These are phyloP conservation scores for Kernera saxatilis DNA, from an alignment of 345 rosid species.

Conservation along the genomic window DNA sequence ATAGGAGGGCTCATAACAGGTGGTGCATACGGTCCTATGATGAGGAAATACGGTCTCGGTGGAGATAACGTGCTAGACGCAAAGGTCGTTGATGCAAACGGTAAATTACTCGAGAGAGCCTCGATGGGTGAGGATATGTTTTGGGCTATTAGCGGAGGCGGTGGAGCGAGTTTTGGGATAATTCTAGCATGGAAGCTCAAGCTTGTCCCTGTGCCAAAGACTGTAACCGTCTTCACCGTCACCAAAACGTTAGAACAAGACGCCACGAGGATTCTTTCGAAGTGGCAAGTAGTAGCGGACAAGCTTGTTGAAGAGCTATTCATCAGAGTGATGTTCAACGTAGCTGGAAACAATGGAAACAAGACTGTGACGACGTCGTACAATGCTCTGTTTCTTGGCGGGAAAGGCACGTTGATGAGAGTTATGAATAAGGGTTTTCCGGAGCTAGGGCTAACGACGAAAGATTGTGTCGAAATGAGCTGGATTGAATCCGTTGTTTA, in stretches of 20 bases:
- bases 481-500: constrained; percentile 50
- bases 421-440: constrained; percentile 46
- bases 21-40: constrained; percentile 55
- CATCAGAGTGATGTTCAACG: constrained; percentile 37
- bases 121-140: constrained; percentile 60
- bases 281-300: constrained; percentile 44
- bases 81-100: constrained; percentile 43
- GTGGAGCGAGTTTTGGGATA: constrained; percentile 59
- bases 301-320: constrained; percentile 44
- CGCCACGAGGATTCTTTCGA: constrained; percentile 31
- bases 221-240: constrained; percentile 45
- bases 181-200: constrained; percentile 54
- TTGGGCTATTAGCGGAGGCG: constrained; percentile 71
- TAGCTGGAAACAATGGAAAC: background rate
- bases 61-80: constrained; percentile 63
- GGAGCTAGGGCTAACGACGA: constrained; percentile 40
- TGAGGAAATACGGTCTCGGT: constrained; percentile 64
- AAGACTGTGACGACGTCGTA: constrained; percentile 31
- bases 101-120: constrained; percentile 41
- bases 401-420: constrained; percentile 17
- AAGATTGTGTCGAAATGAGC: constrained; percentile 45
- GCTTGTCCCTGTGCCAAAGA: constrained; percentile 54
- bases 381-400: constrained; percentile 43
- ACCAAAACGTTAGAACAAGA: constrained; percentile 38
- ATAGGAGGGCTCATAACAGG: constrained; percentile 57